Base-by-base conservation (phyloP, 495 filamentous ascomycete species). In the Recurvomyces mirabilis region DNA sequence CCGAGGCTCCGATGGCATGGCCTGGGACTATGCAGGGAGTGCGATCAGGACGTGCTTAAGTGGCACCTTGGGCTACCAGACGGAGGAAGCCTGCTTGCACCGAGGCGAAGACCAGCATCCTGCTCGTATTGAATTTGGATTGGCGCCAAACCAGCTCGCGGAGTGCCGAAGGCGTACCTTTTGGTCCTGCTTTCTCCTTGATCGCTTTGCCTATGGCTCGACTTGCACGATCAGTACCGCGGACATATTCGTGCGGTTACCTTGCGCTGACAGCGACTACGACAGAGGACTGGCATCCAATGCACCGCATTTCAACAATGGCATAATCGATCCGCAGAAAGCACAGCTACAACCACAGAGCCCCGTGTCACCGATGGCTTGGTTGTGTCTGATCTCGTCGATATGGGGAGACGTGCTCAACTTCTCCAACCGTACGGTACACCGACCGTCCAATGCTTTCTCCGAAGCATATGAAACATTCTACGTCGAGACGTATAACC, bases 111-210 rank as follows among this genome's bases (percentile, higher is more conserved):
- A 18, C n/a, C 38, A 52, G 0, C 71, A 67, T 37, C 22, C 18
- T 11, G 12, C 20, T 1, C 21, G 34, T 5, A 25, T 21, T 11
- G 21, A 72, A 21, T 82, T 49, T 38, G 35, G 28, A 0, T 21
- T 50, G 14, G 26, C 45, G 11, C 11, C 4, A 18, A 25, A 37
- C 18, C 54, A 53, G 12, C 66, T 78, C 55, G 69, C 72, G 6
- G 81, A 85, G 59, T 79, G 77, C 55, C 69, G 75, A 31, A 68
- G 78, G 25, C 64, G 79, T 37, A 81, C 76, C 0, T 82, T 82
- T 55, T 84, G 79, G 80, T 70, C 73, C 12, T 67, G 70, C 23
- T 82, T 51, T 43, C 17, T 46, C 38, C 32, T 58, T 14, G 49
- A 76, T 66, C 71, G 78, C 22, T 71, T 76, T 43, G 74, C 70